Percentiles rank a stretch among this genome's conserved stretches.
Evolutionary conservation across 139 green algal genomes (phyloP).

Genomic region (Tetraselmis chui): DNA sequence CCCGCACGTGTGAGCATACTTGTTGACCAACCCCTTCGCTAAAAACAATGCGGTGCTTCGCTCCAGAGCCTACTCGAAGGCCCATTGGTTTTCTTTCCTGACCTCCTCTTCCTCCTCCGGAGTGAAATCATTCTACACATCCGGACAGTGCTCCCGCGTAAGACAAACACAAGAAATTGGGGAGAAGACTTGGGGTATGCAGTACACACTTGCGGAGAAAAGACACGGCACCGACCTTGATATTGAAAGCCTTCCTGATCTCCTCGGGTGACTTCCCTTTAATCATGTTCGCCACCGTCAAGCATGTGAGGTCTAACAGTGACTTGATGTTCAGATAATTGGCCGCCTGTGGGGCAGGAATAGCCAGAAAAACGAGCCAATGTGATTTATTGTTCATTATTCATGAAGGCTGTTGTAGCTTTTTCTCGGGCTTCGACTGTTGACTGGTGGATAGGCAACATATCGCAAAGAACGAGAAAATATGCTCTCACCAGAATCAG

Average conservation of each 20-base stretch:
- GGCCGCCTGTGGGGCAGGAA: conserved; percentile 63
- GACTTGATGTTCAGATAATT: conserved; percentile 99
- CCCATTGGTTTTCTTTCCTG: conserved; percentile 86
- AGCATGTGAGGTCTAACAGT: conserved; percentile 94
- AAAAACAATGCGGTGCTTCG: no score
- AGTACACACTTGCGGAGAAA: not conserved
- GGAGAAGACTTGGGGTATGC: not conserved
- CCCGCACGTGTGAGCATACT: no score
- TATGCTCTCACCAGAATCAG: conserved; percentile 80
- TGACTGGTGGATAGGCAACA: not conserved
- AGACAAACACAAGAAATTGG: conserved; percentile 34
- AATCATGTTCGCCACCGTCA: conserved; percentile 98
- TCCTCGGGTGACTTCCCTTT: conserved; percentile 91
- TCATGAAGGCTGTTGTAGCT: no score
- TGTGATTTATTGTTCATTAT: no score
- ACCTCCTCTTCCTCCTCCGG: conserved; percentile 96
- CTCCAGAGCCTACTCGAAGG: conserved; percentile 68
- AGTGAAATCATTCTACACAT: conserved; percentile 85
- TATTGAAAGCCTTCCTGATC: conserved; percentile 96
- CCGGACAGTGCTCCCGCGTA: not conserved
- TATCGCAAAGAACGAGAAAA: not conserved
- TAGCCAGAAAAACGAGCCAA: no score
- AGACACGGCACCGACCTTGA: conserved; percentile 51
- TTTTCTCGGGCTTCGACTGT: no score
- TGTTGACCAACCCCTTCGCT: no score